Conservation (phyloP, 495 filamentous ascomycete species). For the Trichoderma parareesei region DNA sequence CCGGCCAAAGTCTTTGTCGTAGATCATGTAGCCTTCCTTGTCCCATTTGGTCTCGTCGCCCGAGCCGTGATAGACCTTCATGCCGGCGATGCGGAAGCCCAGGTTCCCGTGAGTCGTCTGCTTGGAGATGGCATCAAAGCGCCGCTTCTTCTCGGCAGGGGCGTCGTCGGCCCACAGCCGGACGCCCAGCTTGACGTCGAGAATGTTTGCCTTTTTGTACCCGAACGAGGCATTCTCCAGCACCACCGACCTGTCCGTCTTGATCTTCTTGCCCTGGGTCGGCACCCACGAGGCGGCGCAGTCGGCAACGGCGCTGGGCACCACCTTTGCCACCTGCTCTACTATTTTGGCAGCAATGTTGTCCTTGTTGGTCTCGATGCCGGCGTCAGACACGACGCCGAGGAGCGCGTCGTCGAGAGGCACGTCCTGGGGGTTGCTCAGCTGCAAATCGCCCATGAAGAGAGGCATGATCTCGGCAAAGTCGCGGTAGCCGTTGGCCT, state of each 20-base stretch:
- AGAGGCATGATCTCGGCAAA: conserved; percentile 76
- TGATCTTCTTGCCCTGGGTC: conserved; percentile 46
- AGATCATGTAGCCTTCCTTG: conserved; percentile 55
- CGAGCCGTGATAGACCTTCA: conserved; percentile 78
- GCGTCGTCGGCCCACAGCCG: conserved; percentile 83
- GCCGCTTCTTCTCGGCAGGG: conserved; percentile 60
- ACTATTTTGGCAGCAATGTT: conserved; percentile 26
- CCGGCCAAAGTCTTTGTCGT: conserved; percentile 84
- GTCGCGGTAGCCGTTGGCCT: conserved; percentile 46
- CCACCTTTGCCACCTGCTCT: conserved; percentile 16
- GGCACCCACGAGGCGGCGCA: conserved; percentile 21
- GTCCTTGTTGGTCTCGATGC: conserved; percentile 36
- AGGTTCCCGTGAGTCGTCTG: conserved; percentile 74
- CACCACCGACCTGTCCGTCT: conserved; percentile 72
- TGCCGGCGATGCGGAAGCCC: conserved; percentile 85
- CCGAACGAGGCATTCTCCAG: conserved; percentile 78
- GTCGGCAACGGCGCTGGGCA: neutral
- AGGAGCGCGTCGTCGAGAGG: conserved; percentile 44
- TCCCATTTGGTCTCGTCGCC: conserved; percentile 38
- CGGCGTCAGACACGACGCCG: conserved; percentile 30
- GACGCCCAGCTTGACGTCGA: conserved; percentile 87
- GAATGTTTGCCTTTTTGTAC: conserved; percentile 80
- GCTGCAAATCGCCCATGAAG: conserved; percentile 68
- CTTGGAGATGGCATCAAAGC: conserved; percentile 70
- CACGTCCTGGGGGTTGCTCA: conserved; percentile 38